Base-by-base conservation (phyloP, 2,329 filamentous ascomycete genomes). In the Fusarium proliferatum region DNA sequence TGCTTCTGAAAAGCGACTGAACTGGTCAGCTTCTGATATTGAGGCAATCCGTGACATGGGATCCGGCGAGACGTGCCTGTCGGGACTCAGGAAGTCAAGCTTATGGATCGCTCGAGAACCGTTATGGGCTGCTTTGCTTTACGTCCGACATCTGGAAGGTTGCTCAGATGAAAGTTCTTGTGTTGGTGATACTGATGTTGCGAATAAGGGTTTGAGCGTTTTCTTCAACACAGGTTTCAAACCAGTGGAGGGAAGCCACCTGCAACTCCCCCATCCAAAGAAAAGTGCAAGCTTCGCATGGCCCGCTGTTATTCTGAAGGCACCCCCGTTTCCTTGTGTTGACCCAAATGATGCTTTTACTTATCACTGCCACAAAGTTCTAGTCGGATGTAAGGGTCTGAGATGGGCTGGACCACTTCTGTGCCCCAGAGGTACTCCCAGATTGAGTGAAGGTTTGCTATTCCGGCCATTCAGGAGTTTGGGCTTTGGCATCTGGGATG, bases 401-500 rank as follows among this genome's bases (percentile, higher is more conserved):
- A 58, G 53, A 11, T 67, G 61, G 71, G 68, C 68, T 6, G 61
- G 52, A 2, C 71, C 41, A 1, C 41, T 49, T 4, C 19, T 73
- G 5, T 58, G 42, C 12, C 55, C 70, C 3, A 51, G 49, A 19
- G 38, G 38, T 4, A 45, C 43, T 16, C 28, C 53, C 11, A 59
- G 58, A 9, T 33, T 73, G 12, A 71, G 48, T 11, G 58, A 67
- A 17, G 66, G 70, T 0, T 19, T 73, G 3, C 8, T 73, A 1
- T 73, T 73, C n/a, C 61, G 71, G 7, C 66, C 70, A 4, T 62
- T 73, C n/a, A 45, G 71, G 6, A 49, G 42, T 10, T 41, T 73
- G 4, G 70, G 71, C 1, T 73, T 73, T 5, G 58, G 58, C 4
- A 51, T 73, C 2, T 73, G 71, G 71, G 71, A 73, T 21, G 70